Evolutionary conservation across 2,329 filamentous ascomycete species (phyloP), one percentile per base, ranked within the genome.

Genomic region (Phialemonium atrogriseum): DNA sequence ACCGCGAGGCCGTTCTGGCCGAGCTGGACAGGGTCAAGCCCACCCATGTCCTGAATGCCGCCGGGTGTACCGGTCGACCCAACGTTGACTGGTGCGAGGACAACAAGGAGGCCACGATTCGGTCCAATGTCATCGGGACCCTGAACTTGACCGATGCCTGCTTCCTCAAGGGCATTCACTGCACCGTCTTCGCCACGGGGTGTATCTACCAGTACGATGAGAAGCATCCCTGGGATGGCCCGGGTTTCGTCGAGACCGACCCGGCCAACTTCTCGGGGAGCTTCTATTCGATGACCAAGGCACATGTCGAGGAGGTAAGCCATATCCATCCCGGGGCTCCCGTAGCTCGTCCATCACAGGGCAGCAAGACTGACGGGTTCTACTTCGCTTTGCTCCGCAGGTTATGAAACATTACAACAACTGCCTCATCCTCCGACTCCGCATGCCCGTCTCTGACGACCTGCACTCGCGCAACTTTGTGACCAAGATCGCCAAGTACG

Each of bases 1-100:
- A 79, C 46, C 64, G 71, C 40, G 65, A 71, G 46, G 59, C 59
- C 33, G 75, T 80, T 34, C 51, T 70, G 32, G 58, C 61, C 27
- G 68, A 73, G 49, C 62, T 82, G 16, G 64, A 74, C 29, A 60
- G 59, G 30, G 56, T 77, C 51, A 70, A 71, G 54, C 78, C 77
- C 14, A 80, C 75, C 4, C 75, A 80, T 47, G 75, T 81, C 34
- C 57, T 82, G 30, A 80, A 80, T 54, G 73, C 69, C 38, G 77
- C 77, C 28, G 77, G 77, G 38, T 74, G 68, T 49, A 81, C 76
- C 4, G 77, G 78, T 30, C 65, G 74, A 15, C 77, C 77, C 40
- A 82, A 81, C 42, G 75, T 80, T 50, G 77, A 81, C 56, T 80
- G 76, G 76, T 81, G 77, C 46, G 78, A 83, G 58, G 73, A 78